Base-by-base conservation (phyloP, 164 flowering plant species). In the Macadamia integrifolia region DNA sequence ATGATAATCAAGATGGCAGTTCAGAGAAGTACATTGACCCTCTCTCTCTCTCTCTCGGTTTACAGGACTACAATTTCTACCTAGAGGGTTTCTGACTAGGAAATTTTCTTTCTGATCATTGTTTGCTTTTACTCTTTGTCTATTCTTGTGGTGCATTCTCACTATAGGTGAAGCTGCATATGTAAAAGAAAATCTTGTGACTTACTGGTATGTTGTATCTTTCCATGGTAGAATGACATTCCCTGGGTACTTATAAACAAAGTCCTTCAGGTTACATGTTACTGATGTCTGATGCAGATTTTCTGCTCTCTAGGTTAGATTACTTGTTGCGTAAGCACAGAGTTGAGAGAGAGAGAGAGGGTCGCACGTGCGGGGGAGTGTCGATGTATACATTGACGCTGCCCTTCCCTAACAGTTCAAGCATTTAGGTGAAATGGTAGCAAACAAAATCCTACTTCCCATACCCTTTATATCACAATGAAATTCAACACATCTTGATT, bases 1-100 rank as follows among this genome's bases (percentile, higher is more conserved):
- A 95, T 77, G 98, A 95, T 80, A 86, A 87, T 66, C 96, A 87
- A 78, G 96, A 90, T 76, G 89, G 85, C 61, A 28, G 79, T 35
- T 61, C 78, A 65, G 97, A 92, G 79, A 88, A 79, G 99, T 92
- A 88, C 49, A 23, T 62, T 31, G 1, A 56, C 50, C 35, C 55
- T 52, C 62, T 72, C 62, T 44, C 46, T 63, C 63, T 48, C 44
- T 44, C 0, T 64, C 46, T 35, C 73, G n/a, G n/a, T n/a, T n/a
- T n/a, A n/a, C n/a, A n/a, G n/a, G n/a, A n/a, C 13, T 46, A 9
- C 7, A 11, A 6, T 29, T 68, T 52, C 15, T 35, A 57, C 46
- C 40, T 40, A n/a, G 40, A 42, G 9, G 7, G 42, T 7, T 60
- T 66, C 23, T 31, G 56, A 59, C 11, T 23, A 46, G 4, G 43